These are phyloP conservation scores for Pestalotiopsis sp. DNA, from an alignment of 2,329 filamentous ascomycete species.

Conservation along the genomic window DNA sequence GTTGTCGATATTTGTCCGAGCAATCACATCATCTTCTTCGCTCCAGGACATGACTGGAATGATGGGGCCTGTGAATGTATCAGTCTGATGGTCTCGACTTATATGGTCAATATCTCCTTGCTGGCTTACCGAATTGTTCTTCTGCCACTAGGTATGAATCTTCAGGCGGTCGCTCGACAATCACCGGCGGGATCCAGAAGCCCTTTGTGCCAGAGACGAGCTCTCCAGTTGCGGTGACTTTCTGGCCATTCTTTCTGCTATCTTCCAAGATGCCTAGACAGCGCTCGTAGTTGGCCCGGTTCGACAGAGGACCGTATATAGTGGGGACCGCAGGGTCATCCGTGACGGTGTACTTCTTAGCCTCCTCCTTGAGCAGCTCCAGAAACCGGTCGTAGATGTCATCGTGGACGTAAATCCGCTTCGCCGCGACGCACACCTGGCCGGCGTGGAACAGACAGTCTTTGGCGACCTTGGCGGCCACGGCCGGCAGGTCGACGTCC, in stretches of 20 bases:
- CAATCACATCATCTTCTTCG: slow-evolving; percentile 48
- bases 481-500: slow-evolving; percentile 43
- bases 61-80: slow-evolving; percentile 34
- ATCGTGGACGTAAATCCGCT: slow-evolving; percentile 61
- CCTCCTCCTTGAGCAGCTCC: slow-evolving; percentile 37
- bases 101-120: too few species aligned
- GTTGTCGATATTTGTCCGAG: slow-evolving; percentile 48
- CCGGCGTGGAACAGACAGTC: slow-evolving; percentile 45
- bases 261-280: slow-evolving; percentile 48
- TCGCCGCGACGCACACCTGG: slow-evolving; percentile 54
- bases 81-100: too few species aligned
- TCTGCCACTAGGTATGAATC: slow-evolving; percentile 57
- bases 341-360: slow-evolving; percentile 39
- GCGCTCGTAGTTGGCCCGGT: slow-evolving; percentile 61
- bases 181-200: slow-evolving; percentile 59
- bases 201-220: slow-evolving; percentile 42
- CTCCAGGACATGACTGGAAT: slow-evolving; percentile 47
- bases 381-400: slow-evolving; percentile 57
- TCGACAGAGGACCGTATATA: slow-evolving; percentile 62
- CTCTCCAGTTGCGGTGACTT: slow-evolving; percentile 46
- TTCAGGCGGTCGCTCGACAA: slow-evolving; percentile 63
- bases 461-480: not conserved
- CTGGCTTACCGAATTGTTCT: slow-evolving; percentile 46
- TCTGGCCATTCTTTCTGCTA: slow-evolving; percentile 49
- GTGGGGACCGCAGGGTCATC: slow-evolving; percentile 28